Conservation (phyloP, 2,329 filamentous ascomycete species). For the Cladosporium cucumerinum region DNA sequence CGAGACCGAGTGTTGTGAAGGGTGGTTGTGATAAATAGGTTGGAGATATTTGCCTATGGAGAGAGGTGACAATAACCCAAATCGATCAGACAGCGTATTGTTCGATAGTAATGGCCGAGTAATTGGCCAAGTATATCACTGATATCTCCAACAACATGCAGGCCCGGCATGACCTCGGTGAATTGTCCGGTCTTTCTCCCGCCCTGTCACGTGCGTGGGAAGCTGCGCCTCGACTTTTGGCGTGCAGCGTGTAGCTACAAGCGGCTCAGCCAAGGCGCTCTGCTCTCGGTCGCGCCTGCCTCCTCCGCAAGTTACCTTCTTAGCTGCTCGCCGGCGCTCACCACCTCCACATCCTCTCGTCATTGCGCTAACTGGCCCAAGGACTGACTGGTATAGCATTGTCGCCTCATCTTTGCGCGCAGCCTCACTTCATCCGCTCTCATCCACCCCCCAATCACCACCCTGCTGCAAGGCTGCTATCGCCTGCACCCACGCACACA, state of each 20-base stretch:
- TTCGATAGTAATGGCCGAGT: neutral
- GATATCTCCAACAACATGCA: neutral
- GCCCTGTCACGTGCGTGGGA: neutral
- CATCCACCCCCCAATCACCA: neutral
- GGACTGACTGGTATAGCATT: constrained; percentile 9
- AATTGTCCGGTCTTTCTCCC: neutral
- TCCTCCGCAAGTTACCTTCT: constrained; percentile 1
- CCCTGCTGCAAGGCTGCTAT: neutral
- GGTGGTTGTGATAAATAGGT: neutral
- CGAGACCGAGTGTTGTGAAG: neutral
- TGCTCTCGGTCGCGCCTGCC: neutral
- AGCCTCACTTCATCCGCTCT: neutral
- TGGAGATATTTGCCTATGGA: neutral
- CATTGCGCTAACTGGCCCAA: constrained; percentile 3
- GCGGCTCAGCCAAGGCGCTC: neutral
- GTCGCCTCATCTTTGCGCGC: constrained; percentile 15
- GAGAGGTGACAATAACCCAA: neutral
- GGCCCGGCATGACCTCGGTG: neutral
- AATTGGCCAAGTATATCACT: neutral
- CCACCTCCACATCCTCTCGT: constrained; percentile 5
- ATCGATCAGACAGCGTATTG: neutral
- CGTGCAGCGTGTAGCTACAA: too few relatives aligned
- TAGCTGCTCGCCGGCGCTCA: neutral
- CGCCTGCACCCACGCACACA: constrained; percentile 12
- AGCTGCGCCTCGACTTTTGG: neutral